Evolutionary conservation across 2,329 filamentous ascomycete genomes (phyloP).

Genomic region (Hypoxylon sp.): DNA sequence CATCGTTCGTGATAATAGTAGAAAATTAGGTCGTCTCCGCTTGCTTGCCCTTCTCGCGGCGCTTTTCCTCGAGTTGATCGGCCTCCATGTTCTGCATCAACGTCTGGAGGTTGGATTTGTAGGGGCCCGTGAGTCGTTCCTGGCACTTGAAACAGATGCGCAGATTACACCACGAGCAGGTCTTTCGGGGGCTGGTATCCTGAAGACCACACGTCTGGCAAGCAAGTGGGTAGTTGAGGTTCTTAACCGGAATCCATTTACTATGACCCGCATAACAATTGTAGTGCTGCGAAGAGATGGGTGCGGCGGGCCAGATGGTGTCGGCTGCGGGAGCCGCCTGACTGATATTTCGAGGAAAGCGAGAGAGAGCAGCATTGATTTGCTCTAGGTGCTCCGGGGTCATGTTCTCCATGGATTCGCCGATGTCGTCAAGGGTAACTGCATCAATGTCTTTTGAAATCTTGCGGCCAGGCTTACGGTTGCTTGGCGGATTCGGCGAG

Average conservation of each 20-base stretch:
- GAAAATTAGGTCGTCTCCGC: slow-evolving; percentile 18
- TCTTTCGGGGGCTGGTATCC: slow-evolving; percentile 62
- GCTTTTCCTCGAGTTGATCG: slow-evolving; percentile 37
- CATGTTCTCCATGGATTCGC: slow-evolving; percentile 37
- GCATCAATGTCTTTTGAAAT: slow-evolving; percentile 23
- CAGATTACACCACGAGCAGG: slow-evolving; percentile 66
- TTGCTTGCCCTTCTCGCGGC: slow-evolving; percentile 42
- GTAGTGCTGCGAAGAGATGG: slow-evolving; percentile 59
- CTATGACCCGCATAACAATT: slow-evolving; percentile 65
- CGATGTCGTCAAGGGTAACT: slow-evolving; percentile 38
- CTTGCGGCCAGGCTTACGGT: slow-evolving; percentile 35
- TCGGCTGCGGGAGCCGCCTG: slow-evolving; percentile 28
- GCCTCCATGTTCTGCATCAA: slow-evolving; percentile 57
- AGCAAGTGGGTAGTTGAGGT: slow-evolving; percentile 65
- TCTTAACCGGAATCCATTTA: slow-evolving; percentile 64
- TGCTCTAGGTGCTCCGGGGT: slow-evolving; percentile 30
- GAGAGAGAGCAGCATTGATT: slow-evolving; percentile 43
- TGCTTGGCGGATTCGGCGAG: slow-evolving; percentile 28
- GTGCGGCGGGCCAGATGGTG: slow-evolving; percentile 55
- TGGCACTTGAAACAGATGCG: slow-evolving; percentile 67
- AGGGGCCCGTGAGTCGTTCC: slow-evolving; percentile 57
- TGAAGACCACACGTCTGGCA: slow-evolving; percentile 67
- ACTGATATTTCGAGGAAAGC: slow-evolving; percentile 44
- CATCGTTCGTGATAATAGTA: neutral
- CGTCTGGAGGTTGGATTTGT: slow-evolving; percentile 61